A percentile compares a stretch with the other conserved stretches of the same genome.
Evolutionary conservation across 345 rosid species (phyloP).

Genomic region (Hibiscus mutabilis): DNA sequence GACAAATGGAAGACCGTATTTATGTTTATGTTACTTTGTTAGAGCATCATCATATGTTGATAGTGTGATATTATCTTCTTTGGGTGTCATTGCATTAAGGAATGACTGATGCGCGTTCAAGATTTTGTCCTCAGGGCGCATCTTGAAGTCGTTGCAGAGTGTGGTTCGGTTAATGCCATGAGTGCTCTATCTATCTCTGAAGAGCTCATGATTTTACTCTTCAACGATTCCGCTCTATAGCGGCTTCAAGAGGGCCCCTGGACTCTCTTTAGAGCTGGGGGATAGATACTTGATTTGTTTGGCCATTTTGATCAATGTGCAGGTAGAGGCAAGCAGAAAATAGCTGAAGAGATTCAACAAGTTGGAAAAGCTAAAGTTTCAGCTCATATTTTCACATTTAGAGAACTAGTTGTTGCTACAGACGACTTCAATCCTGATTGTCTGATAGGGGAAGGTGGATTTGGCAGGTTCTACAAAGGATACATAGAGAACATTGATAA

Average conservation of each 20-base stretch:
- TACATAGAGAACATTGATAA: conserved; percentile 28
- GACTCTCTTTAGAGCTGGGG: no score
- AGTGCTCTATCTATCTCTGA: no score
- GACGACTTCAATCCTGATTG: conserved; percentile 39
- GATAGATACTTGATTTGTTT: not conserved
- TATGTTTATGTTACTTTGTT: not conserved
- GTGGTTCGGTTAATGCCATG: no score
- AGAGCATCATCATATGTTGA: no score
- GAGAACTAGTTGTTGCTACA: conserved; percentile 47
- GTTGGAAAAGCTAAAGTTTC: conserved; percentile 32
- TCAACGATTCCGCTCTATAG: no score
- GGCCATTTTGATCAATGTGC: conserved; percentile 6
- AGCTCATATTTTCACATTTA: conserved; percentile 32
- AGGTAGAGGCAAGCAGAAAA: conserved; percentile 38
- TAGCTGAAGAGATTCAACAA: conserved; percentile 42
- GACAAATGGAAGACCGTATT: not conserved
- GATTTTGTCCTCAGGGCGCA: no score
- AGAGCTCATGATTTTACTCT: no score
- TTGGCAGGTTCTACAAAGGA: conserved; percentile 54
- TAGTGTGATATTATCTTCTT: no score
- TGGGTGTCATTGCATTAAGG: no score
- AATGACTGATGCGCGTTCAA: no score
- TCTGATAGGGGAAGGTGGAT: conserved; percentile 64
- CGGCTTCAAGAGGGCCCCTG: no score
- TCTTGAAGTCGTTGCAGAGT: no score